Conservation (phyloP, 495 filamentous ascomycete species). For the Glarea lozoyensis region DNA sequence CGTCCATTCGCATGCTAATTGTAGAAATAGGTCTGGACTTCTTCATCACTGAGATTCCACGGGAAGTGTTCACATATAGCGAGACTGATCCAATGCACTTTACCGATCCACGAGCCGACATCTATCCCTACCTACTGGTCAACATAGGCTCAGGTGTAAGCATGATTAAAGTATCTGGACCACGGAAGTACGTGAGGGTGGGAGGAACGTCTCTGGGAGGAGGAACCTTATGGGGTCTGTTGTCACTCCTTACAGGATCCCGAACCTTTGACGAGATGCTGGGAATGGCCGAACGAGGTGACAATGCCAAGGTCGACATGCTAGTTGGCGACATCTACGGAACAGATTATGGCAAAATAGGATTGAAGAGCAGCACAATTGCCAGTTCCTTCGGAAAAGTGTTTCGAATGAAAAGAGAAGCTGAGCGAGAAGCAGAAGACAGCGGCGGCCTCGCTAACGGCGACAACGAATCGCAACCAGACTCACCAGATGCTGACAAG, state of each 20-base stretch:
- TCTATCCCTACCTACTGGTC: conserved; percentile 94
- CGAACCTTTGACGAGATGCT: conserved; percentile 94
- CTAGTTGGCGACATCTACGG: conserved; percentile 97
- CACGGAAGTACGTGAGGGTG: conserved; percentile 74
- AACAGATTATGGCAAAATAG: conserved; percentile 89
- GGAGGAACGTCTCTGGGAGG: conserved; percentile 92
- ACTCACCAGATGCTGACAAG: not conserved
- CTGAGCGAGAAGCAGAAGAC: conserved; percentile 71
- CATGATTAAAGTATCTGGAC: conserved; percentile 96
- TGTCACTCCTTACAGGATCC: conserved; percentile 83
- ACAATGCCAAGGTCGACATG: conserved; percentile 92
- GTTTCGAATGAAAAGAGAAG: conserved; percentile 70
- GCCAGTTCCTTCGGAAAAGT: conserved; percentile 96
- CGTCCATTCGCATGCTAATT: conserved; percentile 1
- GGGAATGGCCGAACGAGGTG: conserved; percentile 83
- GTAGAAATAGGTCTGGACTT: conserved; percentile 71
- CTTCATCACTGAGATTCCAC: conserved; percentile 95
- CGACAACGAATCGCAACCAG: conserved; percentile 24
- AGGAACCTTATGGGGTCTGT: conserved; percentile 90
- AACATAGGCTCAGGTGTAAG: conserved; percentile 98
- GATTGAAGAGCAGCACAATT: conserved; percentile 86
- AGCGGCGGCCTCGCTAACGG: conserved; percentile 51
- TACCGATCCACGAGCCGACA: conserved; percentile 56
- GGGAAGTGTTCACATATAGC: conserved; percentile 93
- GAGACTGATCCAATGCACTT: conserved; percentile 84